Conservation (phyloP, 2,329 filamentous ascomycete genomes). For the Tolypocladium tropicale region DNA sequence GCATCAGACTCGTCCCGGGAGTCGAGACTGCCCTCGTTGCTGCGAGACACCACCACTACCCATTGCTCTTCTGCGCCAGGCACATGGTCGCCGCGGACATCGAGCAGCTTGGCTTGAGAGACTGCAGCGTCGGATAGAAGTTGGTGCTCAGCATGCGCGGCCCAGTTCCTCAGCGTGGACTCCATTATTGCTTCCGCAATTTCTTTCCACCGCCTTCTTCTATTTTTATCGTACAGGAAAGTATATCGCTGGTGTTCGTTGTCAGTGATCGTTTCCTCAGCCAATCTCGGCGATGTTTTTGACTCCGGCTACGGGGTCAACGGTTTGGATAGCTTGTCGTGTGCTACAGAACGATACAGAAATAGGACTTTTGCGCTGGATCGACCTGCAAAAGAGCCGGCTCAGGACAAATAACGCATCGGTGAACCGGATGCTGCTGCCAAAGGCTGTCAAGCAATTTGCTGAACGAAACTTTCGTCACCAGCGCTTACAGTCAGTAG, state of each 20-base stretch:
- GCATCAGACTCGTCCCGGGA: not conserved
- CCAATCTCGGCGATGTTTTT: not conserved
- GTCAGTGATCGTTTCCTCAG: not conserved
- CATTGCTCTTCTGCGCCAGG: not conserved
- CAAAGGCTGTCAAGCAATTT: not conserved
- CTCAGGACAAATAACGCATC: not conserved
- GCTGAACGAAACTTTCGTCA: not conserved
- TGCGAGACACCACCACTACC: not conserved
- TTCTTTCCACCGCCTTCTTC: not conserved
- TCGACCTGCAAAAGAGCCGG: not conserved
- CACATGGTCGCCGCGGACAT: not conserved
- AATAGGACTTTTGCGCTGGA: not conserved
- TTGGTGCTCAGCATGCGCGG: not conserved
- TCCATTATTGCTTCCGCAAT: not conserved
- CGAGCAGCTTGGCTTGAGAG: not conserved
- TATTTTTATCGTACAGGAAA: not conserved
- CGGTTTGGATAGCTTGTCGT: not conserved
- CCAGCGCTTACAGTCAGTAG: not conserved
- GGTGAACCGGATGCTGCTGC: not conserved
- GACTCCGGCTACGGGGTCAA: not conserved
- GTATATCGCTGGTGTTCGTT: not conserved
- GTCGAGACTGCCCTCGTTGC: not conserved
- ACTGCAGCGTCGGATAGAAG: not conserved
- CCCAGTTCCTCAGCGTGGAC: not conserved
- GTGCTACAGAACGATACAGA: not conserved